Evolutionary conservation across 1,139 yeast species (phyloP).

Genomic region (Yamadazyma songkhlaensis): DNA sequence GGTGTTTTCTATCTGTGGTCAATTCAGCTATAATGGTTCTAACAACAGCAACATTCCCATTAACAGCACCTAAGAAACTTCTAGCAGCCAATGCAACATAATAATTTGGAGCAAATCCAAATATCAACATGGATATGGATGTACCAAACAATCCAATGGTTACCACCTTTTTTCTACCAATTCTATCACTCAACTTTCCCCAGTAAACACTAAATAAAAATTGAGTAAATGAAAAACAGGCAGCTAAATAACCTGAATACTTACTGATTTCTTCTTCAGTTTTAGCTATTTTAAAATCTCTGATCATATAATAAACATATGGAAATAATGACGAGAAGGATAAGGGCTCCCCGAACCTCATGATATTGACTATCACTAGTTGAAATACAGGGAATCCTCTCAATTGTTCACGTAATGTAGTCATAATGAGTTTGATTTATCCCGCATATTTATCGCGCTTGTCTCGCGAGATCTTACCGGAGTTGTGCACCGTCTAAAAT

Average conservation of each 20-base stretch:
- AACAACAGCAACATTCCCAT: constrained; percentile 61
- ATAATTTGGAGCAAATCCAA: constrained; percentile 53
- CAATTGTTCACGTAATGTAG: constrained; percentile 19
- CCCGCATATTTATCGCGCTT: constrained; percentile 1
- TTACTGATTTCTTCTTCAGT: constrained; percentile 51
- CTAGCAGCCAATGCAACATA: constrained; percentile 53
- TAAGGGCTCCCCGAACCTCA: constrained; percentile 59
- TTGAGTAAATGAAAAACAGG: constrained; percentile 54
- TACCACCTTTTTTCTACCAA: constrained; percentile 60
- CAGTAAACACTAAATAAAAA: constrained; percentile 55
- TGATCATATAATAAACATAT: constrained; percentile 61
- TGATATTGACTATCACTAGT: constrained; percentile 40
- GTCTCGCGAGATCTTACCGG: neutral
- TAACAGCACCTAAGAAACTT: constrained; percentile 51
- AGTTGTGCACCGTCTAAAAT: neutral
- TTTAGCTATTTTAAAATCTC: constrained; percentile 51
- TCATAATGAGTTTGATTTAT: constrained; percentile 5
- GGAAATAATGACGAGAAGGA: constrained; percentile 65
- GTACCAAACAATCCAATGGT: constrained; percentile 52
- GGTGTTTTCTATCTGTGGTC: constrained; percentile 54
- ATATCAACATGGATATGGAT: constrained; percentile 41
- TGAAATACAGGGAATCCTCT: constrained; percentile 52
- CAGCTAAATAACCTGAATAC: constrained; percentile 58
- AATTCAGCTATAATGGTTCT: constrained; percentile 62
- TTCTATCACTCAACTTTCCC: constrained; percentile 53